Conservation (phyloP, 768 basidiomycete species). For the Hericium erinaceus region DNA sequence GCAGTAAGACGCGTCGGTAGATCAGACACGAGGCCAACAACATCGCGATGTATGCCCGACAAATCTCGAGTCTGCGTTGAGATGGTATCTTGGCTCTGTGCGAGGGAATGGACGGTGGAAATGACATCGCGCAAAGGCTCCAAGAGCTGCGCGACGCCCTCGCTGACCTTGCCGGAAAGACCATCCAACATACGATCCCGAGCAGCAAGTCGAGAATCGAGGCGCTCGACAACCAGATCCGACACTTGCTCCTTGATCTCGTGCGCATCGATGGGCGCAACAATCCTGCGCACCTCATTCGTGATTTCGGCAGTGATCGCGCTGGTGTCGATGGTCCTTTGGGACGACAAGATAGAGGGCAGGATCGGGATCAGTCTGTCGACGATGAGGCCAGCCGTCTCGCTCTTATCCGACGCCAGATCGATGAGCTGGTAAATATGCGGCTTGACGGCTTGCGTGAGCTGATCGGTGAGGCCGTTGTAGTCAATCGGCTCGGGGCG, state of each 20-base stretch:
- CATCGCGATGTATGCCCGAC: slow-evolving; percentile 29
- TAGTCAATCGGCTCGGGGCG: slow-evolving; percentile 69
- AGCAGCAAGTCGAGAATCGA: slow-evolving; percentile 72
- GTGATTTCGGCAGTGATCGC: slow-evolving; percentile 50
- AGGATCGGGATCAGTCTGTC: slow-evolving; percentile 62
- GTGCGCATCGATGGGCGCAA: slow-evolving; percentile 72
- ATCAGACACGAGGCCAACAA: slow-evolving; percentile 32
- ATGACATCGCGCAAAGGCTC: slow-evolving; percentile 34
- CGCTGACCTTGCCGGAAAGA: slow-evolving; percentile 45
- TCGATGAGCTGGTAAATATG: slow-evolving; percentile 86
- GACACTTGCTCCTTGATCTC: slow-evolving; percentile 87
- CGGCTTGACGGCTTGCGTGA: slow-evolving; percentile 81
- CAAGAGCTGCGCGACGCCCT: slow-evolving; percentile 38
- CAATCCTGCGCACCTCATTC: slow-evolving; percentile 59
- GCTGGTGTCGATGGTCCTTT: slow-evolving; percentile 39
- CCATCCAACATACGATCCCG: slow-evolving; percentile 62
- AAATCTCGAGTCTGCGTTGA: slow-evolving; percentile 30
- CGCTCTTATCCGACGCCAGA: slow-evolving; percentile 79
- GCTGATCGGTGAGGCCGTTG: slow-evolving; percentile 61
- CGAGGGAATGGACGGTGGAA: slow-evolving; percentile 31
- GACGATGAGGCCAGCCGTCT: slow-evolving; percentile 76
- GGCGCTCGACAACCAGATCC: slow-evolving; percentile 77
- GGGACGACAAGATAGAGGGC: slow-evolving; percentile 28
- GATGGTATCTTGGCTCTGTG: slow-evolving; percentile 33
- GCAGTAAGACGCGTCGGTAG: slow-evolving; percentile 39